Conservation (phyloP, 495 filamentous ascomycete genomes). For the Daldinia childiae region DNA sequence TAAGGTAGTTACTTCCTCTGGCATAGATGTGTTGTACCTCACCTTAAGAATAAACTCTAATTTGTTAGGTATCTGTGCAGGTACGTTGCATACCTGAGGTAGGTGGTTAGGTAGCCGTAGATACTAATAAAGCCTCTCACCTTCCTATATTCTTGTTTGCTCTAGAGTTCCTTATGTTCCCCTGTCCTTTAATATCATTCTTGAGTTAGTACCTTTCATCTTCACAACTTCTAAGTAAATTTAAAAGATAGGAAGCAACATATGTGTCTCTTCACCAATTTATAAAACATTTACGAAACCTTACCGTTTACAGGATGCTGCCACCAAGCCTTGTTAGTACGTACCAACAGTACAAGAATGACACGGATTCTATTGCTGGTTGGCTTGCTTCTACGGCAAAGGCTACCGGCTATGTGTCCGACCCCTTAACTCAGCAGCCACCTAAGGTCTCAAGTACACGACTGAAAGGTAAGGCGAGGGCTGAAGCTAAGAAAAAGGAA, state of each 20-base stretch:
- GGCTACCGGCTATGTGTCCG: slow-evolving; percentile 45
- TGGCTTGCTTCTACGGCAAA: slow-evolving; percentile 61
- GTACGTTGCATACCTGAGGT: no score
- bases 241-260: background rate
- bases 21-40: no score
- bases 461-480: slow-evolving; percentile 50
- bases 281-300: background rate
- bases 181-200: background rate
- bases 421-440: slow-evolving; percentile 17
- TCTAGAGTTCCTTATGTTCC: background rate
- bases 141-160: no score
- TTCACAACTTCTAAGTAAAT: background rate
- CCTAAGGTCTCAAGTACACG: slow-evolving; percentile 10
- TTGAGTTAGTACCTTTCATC: background rate
- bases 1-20: no score
- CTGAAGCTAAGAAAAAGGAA: slow-evolving; percentile 39
- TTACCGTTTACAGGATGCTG: slow-evolving; percentile 37
- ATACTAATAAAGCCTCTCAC: no score
- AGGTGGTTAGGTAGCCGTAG: no score
- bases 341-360: slow-evolving; percentile 60
- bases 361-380: slow-evolving; percentile 58
- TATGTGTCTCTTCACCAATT: background rate
- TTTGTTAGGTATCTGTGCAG: no score
- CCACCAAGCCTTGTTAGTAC: slow-evolving; percentile 50
- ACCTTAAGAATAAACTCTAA: no score